Conservation (phyloP, 2,329 filamentous ascomycete genomes). For the Zalaria sp. region DNA sequence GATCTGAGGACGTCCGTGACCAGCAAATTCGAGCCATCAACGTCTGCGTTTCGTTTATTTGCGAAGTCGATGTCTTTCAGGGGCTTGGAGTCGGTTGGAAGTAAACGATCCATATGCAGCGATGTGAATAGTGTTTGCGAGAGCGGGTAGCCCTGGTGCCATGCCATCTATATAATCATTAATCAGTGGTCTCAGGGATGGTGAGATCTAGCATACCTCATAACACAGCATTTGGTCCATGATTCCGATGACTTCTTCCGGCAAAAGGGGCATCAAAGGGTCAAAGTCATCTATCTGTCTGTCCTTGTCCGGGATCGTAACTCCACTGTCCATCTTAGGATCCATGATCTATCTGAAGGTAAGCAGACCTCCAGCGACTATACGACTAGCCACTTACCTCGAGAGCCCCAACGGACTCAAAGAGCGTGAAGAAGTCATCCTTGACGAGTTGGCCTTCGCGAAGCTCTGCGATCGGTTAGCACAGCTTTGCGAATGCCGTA, state of each 20-base stretch:
- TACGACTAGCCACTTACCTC: constrained; percentile 34
- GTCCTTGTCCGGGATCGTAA: constrained; percentile 44
- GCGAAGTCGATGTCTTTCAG: constrained; percentile 12
- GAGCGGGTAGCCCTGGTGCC: constrained; percentile 90
- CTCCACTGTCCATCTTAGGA: constrained; percentile 95
- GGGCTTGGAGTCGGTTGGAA: constrained; percentile 23
- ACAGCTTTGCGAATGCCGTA: background rate
- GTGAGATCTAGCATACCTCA: constrained; percentile 44
- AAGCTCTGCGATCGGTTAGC: constrained; percentile 41
- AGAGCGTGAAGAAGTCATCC: constrained; percentile 86
- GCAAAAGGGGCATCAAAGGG: constrained; percentile 49
- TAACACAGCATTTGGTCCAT: constrained; percentile 86
- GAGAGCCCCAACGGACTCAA: constrained; percentile 80
- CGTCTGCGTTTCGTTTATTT: background rate
- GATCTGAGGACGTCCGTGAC: constrained; percentile 56
- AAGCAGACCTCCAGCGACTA: background rate
- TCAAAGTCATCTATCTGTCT: constrained; percentile 41
- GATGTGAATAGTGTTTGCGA: constrained; percentile 92
- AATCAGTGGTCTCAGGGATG: background rate
- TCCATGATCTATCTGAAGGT: constrained; percentile 73
- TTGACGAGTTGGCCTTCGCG: constrained; percentile 74
- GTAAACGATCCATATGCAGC: constrained; percentile 71
- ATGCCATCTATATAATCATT: constrained; percentile 57
- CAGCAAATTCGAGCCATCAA: constrained; percentile 23
- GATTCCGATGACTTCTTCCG: constrained; percentile 75